A percentile compares a stretch with the other conserved stretches of the same genome.
Conservation (phyloP, 2,329 filamentous ascomycete genomes). For the Fusarium sp. region DNA sequence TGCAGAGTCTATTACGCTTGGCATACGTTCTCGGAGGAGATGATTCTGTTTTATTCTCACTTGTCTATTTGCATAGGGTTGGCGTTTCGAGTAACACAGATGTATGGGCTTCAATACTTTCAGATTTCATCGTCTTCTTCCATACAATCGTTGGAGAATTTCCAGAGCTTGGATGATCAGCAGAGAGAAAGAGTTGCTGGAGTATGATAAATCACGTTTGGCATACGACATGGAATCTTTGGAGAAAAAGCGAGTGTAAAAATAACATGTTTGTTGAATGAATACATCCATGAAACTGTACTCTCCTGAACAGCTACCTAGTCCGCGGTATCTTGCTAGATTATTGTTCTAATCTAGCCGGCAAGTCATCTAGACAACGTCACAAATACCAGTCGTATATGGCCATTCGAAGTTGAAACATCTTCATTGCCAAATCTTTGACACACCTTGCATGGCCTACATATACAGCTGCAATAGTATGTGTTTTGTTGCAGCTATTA, state of each 20-base stretch:
- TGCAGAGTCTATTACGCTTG: background rate
- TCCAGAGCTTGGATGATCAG: conserved; percentile 2
- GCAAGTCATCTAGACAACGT: background rate
- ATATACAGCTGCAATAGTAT: background rate
- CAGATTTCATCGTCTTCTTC: conserved; percentile 26
- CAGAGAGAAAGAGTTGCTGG: background rate
- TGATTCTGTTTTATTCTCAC: conserved; percentile 3
- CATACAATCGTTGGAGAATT: background rate
- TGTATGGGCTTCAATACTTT: conserved; percentile 15
- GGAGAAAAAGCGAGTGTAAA: background rate
- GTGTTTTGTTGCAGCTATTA: background rate
- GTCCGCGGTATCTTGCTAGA: background rate
- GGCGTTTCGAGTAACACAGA: conserved; percentile 36
- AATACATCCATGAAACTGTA: background rate
- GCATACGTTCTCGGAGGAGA: background rate
- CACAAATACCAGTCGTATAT: background rate
- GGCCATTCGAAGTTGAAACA: background rate
- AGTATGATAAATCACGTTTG: conserved; percentile 6
- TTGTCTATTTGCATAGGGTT: conserved; percentile 39
- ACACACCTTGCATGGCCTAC: background rate
- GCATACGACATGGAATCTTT: background rate
- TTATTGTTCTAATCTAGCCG: background rate
- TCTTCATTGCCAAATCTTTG: background rate
- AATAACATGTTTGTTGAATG: background rate
- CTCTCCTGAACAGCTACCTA: background rate